These are phyloP conservation scores for Colletotrichum eleusines DNA, from an alignment of 2,329 filamentous ascomycete genomes.

Conservation along the genomic window DNA sequence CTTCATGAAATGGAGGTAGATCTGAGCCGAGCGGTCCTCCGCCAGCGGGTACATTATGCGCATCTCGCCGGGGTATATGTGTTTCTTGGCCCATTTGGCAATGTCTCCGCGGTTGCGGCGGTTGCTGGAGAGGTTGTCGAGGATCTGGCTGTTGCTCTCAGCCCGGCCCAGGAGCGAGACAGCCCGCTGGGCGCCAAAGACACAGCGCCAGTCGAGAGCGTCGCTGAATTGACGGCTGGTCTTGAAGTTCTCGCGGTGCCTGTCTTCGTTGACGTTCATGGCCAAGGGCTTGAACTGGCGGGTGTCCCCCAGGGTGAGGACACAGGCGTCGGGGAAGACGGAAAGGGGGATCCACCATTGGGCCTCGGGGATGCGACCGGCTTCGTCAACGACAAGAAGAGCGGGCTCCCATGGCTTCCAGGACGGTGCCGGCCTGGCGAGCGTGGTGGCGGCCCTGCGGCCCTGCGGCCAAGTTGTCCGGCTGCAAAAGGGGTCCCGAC, in stretches of 20 bases:
- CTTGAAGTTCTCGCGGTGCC: not conserved
- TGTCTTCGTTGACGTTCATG: conserved; percentile 1
- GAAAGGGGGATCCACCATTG: conserved; percentile 30
- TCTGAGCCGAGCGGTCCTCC: not conserved
- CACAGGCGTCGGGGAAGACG: not conserved
- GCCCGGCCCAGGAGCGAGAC: conserved; percentile 22
- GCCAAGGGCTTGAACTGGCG: conserved; percentile 22
- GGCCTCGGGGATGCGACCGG: conserved; percentile 22
- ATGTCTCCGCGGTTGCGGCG: conserved; percentile 26
- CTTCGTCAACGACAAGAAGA: conserved; percentile 21
- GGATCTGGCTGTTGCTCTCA: conserved; percentile 6
- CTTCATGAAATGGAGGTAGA: conserved; percentile 7
- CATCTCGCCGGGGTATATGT: conserved; percentile 20
- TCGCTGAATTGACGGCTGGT: not conserved
- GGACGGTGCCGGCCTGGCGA: not conserved
- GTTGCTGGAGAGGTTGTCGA: conserved; percentile 17
- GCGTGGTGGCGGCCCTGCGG: not conserved
- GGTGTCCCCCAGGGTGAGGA: conserved; percentile 25
- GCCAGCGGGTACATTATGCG: conserved; percentile 7
- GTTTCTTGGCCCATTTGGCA: conserved; percentile 14
- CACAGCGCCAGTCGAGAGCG: not conserved
- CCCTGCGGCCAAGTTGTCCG: conserved; percentile 12
- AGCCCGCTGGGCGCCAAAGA: conserved; percentile 18
- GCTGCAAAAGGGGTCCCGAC: conserved; percentile 26
- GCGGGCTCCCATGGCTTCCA: conserved; percentile 10